Conservation (phyloP, 352 stramenopile species). For the Phytophthora pistaciae region DNA sequence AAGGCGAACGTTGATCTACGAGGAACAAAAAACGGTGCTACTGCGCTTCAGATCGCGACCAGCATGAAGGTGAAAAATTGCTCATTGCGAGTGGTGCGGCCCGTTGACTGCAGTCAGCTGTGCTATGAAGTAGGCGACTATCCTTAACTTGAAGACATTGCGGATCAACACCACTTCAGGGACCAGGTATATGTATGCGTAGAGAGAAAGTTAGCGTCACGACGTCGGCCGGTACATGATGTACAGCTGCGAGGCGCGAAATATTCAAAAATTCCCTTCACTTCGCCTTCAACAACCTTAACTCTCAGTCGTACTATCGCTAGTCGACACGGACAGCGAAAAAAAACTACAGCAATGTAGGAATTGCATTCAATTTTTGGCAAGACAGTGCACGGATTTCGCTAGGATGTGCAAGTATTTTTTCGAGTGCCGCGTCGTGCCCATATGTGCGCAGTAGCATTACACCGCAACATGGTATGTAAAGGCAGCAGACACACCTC, state of each 20-base stretch:
- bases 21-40: conserved; percentile 1
- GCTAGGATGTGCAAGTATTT: neutral
- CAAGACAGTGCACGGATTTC: neutral
- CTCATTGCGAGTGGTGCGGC: conserved; percentile 4
- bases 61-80: conserved; percentile 1
- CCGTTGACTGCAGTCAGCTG: neutral
- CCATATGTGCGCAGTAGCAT: too few relatives aligned
- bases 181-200: neutral
- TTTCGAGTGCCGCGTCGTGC: neutral
- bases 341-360: neutral
- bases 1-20: neutral
- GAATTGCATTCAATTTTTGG: neutral
- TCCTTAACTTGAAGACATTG: neutral
- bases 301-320: neutral
- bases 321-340: neutral
- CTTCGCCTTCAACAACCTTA: neutral
- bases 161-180: neutral
- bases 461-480: neutral
- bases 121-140: too few relatives aligned
- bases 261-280: neutral
- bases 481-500: neutral
- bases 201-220: neutral
- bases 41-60: neutral
- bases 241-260: neutral
- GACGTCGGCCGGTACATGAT: neutral